Percentiles rank a stretch among this genome's conserved stretches.
Conservation (phyloP, 2,329 filamentous ascomycete genomes). For the Trichoderma sp. region DNA sequence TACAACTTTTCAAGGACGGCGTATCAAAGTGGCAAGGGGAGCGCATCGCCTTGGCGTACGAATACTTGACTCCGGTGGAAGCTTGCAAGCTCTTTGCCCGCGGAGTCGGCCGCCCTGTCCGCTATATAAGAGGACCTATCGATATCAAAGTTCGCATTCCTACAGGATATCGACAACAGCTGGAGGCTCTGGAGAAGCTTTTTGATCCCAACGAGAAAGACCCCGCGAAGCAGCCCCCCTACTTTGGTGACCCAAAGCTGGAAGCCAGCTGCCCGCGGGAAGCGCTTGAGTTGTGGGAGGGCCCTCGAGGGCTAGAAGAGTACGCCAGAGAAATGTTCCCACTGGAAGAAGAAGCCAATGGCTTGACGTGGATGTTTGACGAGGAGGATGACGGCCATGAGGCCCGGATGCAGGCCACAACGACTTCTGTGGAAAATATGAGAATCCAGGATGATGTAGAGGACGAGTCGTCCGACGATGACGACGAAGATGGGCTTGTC, state of each 20-base stretch:
- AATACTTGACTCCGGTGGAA: constrained; percentile 79
- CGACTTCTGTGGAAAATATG: constrained; percentile 39
- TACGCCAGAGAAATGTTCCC: constrained; percentile 94
- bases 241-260: constrained; percentile 58
- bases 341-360: constrained; percentile 91
- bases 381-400: constrained; percentile 44
- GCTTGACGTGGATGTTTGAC: constrained; percentile 83
- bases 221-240: constrained; percentile 57
- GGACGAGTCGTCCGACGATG: constrained; percentile 45
- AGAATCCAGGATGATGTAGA: constrained; percentile 41
- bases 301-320: constrained; percentile 84
- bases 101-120: constrained; percentile 74
- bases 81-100: constrained; percentile 77
- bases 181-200: constrained; percentile 66
- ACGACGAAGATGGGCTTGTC: constrained; percentile 57
- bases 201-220: constrained; percentile 53
- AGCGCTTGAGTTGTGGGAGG: constrained; percentile 85
- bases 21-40: constrained; percentile 75
- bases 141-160: constrained; percentile 84
- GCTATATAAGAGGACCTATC: constrained; percentile 75
- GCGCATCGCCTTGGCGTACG: constrained; percentile 84
- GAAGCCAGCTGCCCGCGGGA: constrained; percentile 68
- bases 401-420: constrained; percentile 36
- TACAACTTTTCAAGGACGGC: constrained; percentile 95
- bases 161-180: constrained; percentile 81